Conservation (phyloP, 257 asterid genomes). For the Verbena officinalis region DNA sequence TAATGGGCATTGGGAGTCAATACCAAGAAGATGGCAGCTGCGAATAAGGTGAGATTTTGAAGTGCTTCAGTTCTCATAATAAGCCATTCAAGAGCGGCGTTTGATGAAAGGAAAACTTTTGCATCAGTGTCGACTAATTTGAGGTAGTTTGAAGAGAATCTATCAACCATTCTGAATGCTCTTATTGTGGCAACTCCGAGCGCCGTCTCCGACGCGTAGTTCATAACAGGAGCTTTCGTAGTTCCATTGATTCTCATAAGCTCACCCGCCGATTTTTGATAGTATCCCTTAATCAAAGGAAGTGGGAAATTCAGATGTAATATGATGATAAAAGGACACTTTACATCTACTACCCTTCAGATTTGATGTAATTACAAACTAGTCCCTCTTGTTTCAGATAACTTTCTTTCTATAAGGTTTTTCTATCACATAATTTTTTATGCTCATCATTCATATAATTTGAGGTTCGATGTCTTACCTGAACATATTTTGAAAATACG, state of each 20-base stretch:
- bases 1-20: conserved; percentile 49
- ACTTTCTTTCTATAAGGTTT: too few species aligned
- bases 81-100: conserved; percentile 71
- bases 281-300: conserved; percentile 53
- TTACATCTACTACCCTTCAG: too few species aligned
- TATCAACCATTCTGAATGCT: conserved; percentile 57
- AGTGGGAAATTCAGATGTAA: not conserved
- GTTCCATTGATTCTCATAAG: conserved; percentile 84
- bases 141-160: conserved; percentile 60
- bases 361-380: too few species aligned
- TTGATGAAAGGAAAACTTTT: conserved; percentile 61
- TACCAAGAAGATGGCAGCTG: conserved; percentile 58
- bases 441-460: too few species aligned
- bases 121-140: conserved; percentile 69
- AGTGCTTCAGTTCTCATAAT: conserved; percentile 71
- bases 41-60: conserved; percentile 65
- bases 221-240: conserved; percentile 84
- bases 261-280: conserved; percentile 75
- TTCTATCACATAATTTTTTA: too few species aligned
- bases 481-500: conserved; percentile 63
- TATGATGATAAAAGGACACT: too few species aligned
- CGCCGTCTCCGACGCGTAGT: conserved; percentile 73
- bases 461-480: conserved; percentile 43
- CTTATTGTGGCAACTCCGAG: conserved; percentile 72
- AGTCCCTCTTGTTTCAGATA: too few species aligned